These are phyloP conservation scores for Solanum hybrid DNA, from an alignment of 305 asterid species.

Conservation along the genomic window DNA sequence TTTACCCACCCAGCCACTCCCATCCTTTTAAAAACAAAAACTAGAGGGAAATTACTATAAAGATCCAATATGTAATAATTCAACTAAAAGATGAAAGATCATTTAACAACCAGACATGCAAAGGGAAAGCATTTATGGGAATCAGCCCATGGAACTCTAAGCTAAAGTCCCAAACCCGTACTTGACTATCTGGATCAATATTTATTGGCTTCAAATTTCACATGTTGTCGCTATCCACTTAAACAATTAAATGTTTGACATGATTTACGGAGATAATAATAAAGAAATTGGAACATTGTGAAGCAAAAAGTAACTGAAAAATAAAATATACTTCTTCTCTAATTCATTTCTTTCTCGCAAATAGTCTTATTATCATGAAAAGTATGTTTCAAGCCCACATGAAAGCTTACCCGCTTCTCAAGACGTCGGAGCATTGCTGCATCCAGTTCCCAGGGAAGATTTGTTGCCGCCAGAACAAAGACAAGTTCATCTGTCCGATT, in stretches of 20 bases:
- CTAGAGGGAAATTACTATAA: neutral
- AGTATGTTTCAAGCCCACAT: neutral
- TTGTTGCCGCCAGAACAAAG: conserved; percentile 95
- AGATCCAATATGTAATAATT: neutral
- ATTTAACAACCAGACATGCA: neutral
- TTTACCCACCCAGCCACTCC: neutral
- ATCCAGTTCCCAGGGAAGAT: conserved; percentile 98
- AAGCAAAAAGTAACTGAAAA: neutral
- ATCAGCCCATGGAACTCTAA: neutral
- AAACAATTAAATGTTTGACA: neutral
- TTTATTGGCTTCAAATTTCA: neutral
- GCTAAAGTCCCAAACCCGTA: neutral
- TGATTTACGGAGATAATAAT: neutral
- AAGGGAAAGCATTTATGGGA: neutral
- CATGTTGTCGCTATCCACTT: neutral
- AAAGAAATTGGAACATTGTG: neutral
- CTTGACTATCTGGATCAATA: neutral
- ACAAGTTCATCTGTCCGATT: conserved; percentile 82
- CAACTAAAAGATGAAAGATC: neutral
- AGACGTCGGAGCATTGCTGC: conserved; percentile 99
- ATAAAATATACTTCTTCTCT: neutral
- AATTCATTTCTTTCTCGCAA: neutral
- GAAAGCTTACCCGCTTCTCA: conserved; percentile 67
- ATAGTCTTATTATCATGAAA: neutral
- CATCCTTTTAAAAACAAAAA: neutral